Evolutionary conservation across 352 stramenopile genomes (phyloP).

Genomic region (Globisporangium middletonii): DNA sequence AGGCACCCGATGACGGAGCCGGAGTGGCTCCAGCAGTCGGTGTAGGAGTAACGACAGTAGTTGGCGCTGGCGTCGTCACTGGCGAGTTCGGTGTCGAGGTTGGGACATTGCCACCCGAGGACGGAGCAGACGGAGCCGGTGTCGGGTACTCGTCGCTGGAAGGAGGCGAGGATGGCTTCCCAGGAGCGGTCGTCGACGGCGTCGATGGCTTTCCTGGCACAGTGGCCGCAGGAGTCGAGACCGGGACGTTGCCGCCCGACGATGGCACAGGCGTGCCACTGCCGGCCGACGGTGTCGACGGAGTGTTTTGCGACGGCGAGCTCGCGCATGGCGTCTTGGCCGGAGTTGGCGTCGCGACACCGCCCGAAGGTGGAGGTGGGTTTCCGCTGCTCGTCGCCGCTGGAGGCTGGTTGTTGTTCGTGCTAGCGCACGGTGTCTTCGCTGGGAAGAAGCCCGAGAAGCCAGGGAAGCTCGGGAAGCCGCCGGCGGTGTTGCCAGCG

Average conservation of each 20-base stretch:
- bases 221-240: neutral
- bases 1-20: neutral
- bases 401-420: neutral
- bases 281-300: neutral
- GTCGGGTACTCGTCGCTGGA: no score
- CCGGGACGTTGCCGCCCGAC: neutral
- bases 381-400: neutral
- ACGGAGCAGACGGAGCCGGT: neutral
- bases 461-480: constrained; percentile 1
- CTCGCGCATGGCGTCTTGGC: neutral
- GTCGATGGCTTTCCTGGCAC: neutral
- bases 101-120: constrained; percentile 1
- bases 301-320: neutral
- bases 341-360: neutral
- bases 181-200: neutral
- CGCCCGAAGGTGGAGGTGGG: neutral
- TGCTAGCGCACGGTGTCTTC: constrained; percentile 6
- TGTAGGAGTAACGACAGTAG: no score
- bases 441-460: constrained; percentile 1
- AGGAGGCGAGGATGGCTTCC: no score
- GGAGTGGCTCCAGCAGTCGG: neutral
- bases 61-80: no score
- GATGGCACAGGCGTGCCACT: neutral
- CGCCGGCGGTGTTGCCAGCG: neutral
- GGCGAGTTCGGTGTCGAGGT: no score